Evolutionary conservation across 164 flowering plant species (phyloP), one percentile per base, ranked within the genome.

Genomic region (Berberis vulgaris): DNA sequence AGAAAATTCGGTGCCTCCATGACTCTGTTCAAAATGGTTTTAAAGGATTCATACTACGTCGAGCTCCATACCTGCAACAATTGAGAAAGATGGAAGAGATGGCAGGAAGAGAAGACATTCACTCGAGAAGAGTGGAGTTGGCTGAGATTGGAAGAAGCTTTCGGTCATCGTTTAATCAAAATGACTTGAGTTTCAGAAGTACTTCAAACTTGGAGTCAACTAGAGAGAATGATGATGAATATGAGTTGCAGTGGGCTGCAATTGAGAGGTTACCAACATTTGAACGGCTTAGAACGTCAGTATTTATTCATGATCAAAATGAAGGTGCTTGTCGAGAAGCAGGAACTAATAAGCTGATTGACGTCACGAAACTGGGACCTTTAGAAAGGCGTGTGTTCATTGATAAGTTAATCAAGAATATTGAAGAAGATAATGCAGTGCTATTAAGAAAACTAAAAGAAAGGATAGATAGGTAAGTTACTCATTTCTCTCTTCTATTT

Each of bases 101-200:
- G 0, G 84, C 84, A 66, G 78, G 84, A 63, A 89, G 91, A 50
- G 54, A 50, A 7, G 54, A 50, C 12, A n/a, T 50, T 7, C 6
- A 8, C 12, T 50, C 54, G 3, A 5, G 8, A 8, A 50, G 54
- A 5, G 5, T 71, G 82, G 63, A 55, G 73, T 52, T 81, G 49
- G 74, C 76, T 46, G 89, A 80, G 79, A 65, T 83, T 0, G 84
- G 86, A 66, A 79, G 86, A 65, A 89, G 91, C 72, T 56, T 80
- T 38, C 67, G 79, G 42, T 80, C 83, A 39, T 85, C 89, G 40
- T 74, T 81, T 38, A 65, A 72, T 66, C 73, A 66, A 12, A 71
- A 58, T 3, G 38, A 60, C n/a, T 67, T 83, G 3, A 81, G 82
- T 72, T 74, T 78, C 46, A 62, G 74, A 53, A 78, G 76, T 71